These are phyloP conservation scores for Lasiosphaeria hispida DNA, from an alignment of 495 filamentous ascomycete genomes.

Conservation along the genomic window DNA sequence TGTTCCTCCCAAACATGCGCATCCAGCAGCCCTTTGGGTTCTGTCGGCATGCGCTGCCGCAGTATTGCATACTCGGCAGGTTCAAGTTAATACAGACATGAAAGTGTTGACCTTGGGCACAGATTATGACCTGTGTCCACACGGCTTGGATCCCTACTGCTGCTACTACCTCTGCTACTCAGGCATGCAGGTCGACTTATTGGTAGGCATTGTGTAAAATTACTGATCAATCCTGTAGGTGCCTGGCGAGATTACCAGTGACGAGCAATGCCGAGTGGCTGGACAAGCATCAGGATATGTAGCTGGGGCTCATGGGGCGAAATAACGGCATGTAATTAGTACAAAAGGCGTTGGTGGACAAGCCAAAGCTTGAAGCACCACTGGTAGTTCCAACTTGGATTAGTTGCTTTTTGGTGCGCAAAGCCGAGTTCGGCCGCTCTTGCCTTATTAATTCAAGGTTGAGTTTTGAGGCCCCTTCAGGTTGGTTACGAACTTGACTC, in stretches of 20 bases:
- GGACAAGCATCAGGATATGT: slow-evolving; percentile 1
- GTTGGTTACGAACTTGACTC: too few relatives aligned
- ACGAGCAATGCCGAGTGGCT: slow-evolving; percentile 10
- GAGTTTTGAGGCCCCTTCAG: too few relatives aligned
- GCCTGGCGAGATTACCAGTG: slow-evolving; percentile 11
- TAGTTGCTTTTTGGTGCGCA: too few relatives aligned
- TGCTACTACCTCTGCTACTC: too few relatives aligned
- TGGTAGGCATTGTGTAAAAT: neutral
- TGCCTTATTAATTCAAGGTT: too few relatives aligned
- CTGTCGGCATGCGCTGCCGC: too few relatives aligned
- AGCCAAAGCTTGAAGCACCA: neutral
- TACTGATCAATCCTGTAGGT: neutral
- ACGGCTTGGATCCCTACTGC: neutral
- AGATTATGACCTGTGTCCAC: neutral
- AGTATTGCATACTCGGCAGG: too few relatives aligned
- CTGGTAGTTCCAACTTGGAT: neutral
- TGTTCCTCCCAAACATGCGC: too few relatives aligned
- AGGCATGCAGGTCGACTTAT: neutral
- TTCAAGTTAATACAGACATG: neutral
- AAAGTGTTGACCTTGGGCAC: neutral
- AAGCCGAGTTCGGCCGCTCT: too few relatives aligned
- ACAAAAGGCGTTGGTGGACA: slow-evolving; percentile 1
- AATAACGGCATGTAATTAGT: neutral
- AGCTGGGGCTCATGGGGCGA: neutral
- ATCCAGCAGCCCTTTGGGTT: too few relatives aligned